phyloP scores from a whole-genome alignment of 805 yeast genomes.

The Metschnikowia peoriensis region DNA sequence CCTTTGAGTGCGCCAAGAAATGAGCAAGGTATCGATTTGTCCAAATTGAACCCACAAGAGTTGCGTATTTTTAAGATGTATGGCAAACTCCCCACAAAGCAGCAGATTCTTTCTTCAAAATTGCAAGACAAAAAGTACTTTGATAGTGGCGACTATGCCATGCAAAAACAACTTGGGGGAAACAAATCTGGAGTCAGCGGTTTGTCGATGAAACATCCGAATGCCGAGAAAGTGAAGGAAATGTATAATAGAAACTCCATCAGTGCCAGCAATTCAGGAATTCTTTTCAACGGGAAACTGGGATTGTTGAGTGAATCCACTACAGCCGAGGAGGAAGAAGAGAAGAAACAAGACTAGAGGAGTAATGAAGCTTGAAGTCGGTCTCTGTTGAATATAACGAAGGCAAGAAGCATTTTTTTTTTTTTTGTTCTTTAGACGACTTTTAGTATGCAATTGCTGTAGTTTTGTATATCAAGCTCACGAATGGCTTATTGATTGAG shows the following conservation, averaged over 20 bases:
- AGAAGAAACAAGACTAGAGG: constrained; percentile 1
- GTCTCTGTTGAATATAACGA: background rate
- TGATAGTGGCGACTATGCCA: constrained; percentile 92
- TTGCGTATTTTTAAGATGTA: constrained; percentile 72
- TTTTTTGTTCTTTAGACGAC: too few species aligned
- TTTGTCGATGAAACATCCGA: constrained; percentile 47
- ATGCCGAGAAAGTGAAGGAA: constrained; percentile 58
- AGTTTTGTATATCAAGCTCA: too few species aligned
- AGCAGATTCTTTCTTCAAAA: constrained; percentile 71
- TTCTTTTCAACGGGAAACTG: constrained; percentile 49
- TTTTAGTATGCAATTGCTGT: too few species aligned
- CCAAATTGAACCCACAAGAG: constrained; percentile 74
- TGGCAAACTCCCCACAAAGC: constrained; percentile 81
- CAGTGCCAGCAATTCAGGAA: constrained; percentile 46
- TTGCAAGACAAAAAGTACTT: constrained; percentile 87
- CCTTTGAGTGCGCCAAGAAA: constrained; percentile 50
- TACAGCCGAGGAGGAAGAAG: constrained; percentile 16
- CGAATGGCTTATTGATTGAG: too few species aligned
- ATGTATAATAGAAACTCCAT: constrained; percentile 57
- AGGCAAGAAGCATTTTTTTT: too few species aligned
- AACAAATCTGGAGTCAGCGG: constrained; percentile 32
- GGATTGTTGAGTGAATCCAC: constrained; percentile 54
- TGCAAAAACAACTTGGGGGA: constrained; percentile 51
- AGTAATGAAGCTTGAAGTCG: background rate
- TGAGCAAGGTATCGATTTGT: constrained; percentile 48